phyloP scores from a whole-genome alignment of 2,329 filamentous ascomycete genomes.

The Fusarium torulosum region DNA sequence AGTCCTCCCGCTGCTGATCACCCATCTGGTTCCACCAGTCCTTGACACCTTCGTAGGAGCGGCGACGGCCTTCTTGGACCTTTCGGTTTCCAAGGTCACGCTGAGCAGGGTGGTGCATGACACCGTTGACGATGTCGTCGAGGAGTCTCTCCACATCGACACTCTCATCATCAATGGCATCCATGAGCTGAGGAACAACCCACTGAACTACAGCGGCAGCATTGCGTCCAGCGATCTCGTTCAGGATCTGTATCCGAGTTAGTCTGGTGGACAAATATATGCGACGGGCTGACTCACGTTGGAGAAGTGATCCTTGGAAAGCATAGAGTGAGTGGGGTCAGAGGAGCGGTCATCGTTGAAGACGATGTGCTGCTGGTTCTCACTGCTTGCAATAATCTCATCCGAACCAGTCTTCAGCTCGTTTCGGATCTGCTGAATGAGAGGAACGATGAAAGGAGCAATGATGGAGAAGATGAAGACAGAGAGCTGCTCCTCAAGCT shows the following conservation, averaged over 20 bases:
- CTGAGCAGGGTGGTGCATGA: conserved; percentile 90
- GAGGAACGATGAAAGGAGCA: conserved; percentile 86
- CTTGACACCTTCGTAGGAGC: conserved; percentile 84
- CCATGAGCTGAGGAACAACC: conserved; percentile 90
- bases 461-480: conserved; percentile 93
- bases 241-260: conserved; percentile 69
- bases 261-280: background rate
- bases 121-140: conserved; percentile 81
- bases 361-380: conserved; percentile 86
- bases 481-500: conserved; percentile 88
- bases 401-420: conserved; percentile 88
- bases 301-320: conserved; percentile 95
- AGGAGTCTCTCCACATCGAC: conserved; percentile 77
- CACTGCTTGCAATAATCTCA: conserved; percentile 87
- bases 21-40: conserved; percentile 83
- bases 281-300: conserved; percentile 65
- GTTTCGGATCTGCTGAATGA: conserved; percentile 87
- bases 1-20: conserved; percentile 71
- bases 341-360: conserved; percentile 82
- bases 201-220: conserved; percentile 84
- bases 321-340: conserved; percentile 94
- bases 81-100: conserved; percentile 77
- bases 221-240: conserved; percentile 87
- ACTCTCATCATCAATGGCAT: conserved; percentile 84
- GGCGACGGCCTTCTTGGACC: conserved; percentile 75